Base-by-base conservation (phyloP, 768 basidiomycete genomes). In the Boletus rubroflammeus region DNA sequence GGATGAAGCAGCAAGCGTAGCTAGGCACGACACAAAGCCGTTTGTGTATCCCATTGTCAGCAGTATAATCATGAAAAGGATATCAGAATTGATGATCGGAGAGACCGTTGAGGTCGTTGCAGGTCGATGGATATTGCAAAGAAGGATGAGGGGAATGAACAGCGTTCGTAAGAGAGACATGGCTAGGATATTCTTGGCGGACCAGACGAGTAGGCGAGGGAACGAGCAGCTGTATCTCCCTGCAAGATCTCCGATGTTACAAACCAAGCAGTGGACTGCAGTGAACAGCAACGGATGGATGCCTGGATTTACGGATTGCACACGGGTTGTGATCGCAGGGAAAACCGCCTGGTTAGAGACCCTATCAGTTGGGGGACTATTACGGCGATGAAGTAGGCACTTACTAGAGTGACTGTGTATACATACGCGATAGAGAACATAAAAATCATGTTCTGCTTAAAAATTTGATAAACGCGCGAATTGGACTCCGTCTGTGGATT, bases 1-100 rank as follows among this genome's bases (percentile, higher is more conserved):
- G 3, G 90, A 93, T 1, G 93, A 82, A 7, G 86, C 90, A 29
- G 86, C 76, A 75, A 96, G 93, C 82, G 92, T 84, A 65, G 84
- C 85, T 53, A 89, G 59, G 57, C 86, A 35, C 25, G 35, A 6
- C 11, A 36, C 47, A 26, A 26, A 48, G 25, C 35, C 35, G 6
- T 90, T 93, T 9, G 88, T 82, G 44, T 82, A 66, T 17, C 90
- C 90, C 63, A 93, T 90, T 2, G 70, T 50, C 50, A 88, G 73
- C 11, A 95, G 71, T 45, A 93, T 79, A 23, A 81, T 32, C 80
- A 93, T 83, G 73, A 85, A 95, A 5, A 85, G 46, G 31, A 81
- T 44, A 62, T 95, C 91, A 2, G 90, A 93, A 70, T 75, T 85
- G 75, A 93, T 85, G 53, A 86, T 60, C 6, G 62, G 61, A 44